phyloP scores from a whole-genome alignment of 345 rosid genomes.

The Eucalyptus erythrocorys region DNA sequence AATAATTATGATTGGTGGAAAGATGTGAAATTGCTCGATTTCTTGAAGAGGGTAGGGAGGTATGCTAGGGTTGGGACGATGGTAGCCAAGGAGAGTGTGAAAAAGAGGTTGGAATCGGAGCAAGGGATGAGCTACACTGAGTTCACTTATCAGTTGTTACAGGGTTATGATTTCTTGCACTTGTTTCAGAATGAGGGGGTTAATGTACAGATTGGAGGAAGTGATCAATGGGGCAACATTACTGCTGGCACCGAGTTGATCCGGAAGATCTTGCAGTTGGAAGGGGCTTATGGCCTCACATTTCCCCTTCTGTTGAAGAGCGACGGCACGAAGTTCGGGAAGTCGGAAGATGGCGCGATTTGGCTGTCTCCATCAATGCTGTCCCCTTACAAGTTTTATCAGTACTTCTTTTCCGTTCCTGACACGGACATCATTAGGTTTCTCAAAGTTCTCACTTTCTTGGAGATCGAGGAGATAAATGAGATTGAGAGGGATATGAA shows the following conservation, averaged over 20 bases:
- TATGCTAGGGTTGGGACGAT: conserved; percentile 82
- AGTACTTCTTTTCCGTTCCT: conserved; percentile 88
- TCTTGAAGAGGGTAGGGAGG: conserved; percentile 67
- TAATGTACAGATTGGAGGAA: conserved; percentile 92
- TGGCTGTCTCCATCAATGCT: conserved; percentile 73
- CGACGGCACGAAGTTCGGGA: conserved; percentile 93
- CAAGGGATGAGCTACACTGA: conserved; percentile 96
- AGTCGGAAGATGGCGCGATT: conserved; percentile 96
- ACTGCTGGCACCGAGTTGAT: conserved; percentile 90
- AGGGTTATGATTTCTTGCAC: conserved; percentile 75
- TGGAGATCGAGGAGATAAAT: conserved; percentile 57
- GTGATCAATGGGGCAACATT: conserved; percentile 98
- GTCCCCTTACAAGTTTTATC: conserved; percentile 89
- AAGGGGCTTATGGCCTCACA: conserved; percentile 78
- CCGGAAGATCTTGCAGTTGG: conserved; percentile 63
- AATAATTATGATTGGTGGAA: conserved; percentile 99
- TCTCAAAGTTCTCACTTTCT: conserved; percentile 65
- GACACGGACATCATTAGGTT: conserved; percentile 76
- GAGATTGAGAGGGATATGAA: conserved; percentile 58
- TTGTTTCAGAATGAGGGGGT: conserved; percentile 63
- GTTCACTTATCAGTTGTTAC: conserved; percentile 83
- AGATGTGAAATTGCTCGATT: conserved; percentile 65
- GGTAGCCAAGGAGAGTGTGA: conserved; percentile 90
- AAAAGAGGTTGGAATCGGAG: conserved; percentile 84
- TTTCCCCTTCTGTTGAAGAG: conserved; percentile 83